These are phyloP conservation scores for Microdochium nivale DNA, from an alignment of 2,329 filamentous ascomycete genomes.

Conservation along the genomic window DNA sequence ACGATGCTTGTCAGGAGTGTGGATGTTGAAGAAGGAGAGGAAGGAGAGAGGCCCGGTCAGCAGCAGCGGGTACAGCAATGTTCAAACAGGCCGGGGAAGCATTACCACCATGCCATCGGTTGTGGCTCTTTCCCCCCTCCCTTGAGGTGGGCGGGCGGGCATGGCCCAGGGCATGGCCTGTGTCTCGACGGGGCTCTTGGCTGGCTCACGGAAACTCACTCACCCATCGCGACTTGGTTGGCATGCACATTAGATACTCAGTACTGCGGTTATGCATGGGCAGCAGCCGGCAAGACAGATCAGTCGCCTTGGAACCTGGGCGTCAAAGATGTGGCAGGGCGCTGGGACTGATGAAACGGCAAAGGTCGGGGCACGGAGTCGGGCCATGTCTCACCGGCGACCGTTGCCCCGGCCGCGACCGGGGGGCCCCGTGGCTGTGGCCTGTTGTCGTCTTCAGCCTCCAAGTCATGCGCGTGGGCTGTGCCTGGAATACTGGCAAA, in stretches of 20 bases:
- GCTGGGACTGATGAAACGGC: background rate
- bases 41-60: slow-evolving; percentile 6
- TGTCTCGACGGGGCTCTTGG: no score
- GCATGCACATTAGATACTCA: no score
- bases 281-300: background rate
- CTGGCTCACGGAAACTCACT: no score
- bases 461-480: background rate
- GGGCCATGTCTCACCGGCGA: background rate
- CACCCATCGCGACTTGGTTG: no score
- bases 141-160: no score
- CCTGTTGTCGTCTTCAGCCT: background rate
- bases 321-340: background rate
- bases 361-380: background rate
- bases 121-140: no score
- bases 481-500: background rate
- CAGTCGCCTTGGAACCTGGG: background rate
- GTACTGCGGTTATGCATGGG: background rate
- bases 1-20: background rate
- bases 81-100: no score
- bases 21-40: slow-evolving; percentile 4
- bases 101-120: no score
- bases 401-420: background rate
- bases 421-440: background rate
- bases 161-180: no score
- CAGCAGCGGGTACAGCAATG: slow-evolving; percentile 1